Conservation (phyloP, 177 flowering plant genomes). For the Telopea speciosissima region DNA sequence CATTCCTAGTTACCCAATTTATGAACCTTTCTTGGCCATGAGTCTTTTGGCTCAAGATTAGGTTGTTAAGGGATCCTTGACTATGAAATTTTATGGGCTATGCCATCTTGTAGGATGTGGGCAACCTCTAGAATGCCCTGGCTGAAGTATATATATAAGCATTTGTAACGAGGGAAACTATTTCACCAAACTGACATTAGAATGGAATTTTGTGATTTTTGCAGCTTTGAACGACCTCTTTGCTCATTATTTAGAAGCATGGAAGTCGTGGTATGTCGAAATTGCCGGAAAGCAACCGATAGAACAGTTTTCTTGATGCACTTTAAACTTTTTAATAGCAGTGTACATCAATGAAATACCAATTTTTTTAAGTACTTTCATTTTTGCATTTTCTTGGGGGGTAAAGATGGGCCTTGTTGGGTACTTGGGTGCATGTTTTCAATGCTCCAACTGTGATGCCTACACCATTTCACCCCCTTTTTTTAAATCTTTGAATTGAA, state of each 20-base stretch:
- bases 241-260: neutral
- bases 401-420: slow-evolving; percentile 18
- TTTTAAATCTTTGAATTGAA: neutral
- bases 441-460: slow-evolving; percentile 19
- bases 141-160: neutral
- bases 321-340: slow-evolving; percentile 3
- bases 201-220: no score
- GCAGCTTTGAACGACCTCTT: neutral
- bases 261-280: neutral
- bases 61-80: neutral
- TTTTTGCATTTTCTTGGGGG: neutral
- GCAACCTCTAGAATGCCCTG: neutral
- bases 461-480: neutral
- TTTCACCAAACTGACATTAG: neutral
- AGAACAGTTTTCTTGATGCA: slow-evolving; percentile 13
- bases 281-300: neutral
- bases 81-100: neutral
- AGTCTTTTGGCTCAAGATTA: neutral
- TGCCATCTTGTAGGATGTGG: neutral
- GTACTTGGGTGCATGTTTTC: slow-evolving; percentile 28
- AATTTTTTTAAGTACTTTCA: neutral
- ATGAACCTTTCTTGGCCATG: neutral
- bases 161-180: neutral
- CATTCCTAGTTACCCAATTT: neutral
- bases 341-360: slow-evolving; percentile 10